Percentiles rank a stretch among this genome's conserved stretches.
phyloP scores from a whole-genome alignment of 1,284 basidiomycete genomes.

The Ustilago tritici region DNA sequence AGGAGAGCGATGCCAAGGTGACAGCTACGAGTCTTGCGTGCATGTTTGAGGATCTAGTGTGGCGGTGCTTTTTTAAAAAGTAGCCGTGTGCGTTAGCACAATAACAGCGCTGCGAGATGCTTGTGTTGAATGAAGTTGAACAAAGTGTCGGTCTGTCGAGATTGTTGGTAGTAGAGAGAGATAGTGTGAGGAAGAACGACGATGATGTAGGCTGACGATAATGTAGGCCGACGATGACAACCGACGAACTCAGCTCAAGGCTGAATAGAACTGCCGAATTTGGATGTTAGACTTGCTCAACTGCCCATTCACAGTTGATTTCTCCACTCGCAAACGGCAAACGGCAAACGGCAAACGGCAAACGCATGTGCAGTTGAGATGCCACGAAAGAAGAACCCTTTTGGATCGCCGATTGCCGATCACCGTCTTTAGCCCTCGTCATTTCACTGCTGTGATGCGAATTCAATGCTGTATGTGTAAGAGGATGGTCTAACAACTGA shows the following conservation, averaged over 20 bases:
- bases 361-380: constrained; percentile 35
- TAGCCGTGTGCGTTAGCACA: neutral
- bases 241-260: neutral
- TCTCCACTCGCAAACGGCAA: neutral
- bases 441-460: constrained; percentile 14
- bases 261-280: constrained; percentile 20
- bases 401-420: constrained; percentile 6
- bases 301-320: neutral
- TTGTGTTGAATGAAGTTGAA: no score
- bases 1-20: constrained; percentile 33
- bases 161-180: neutral
- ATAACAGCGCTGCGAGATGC: neutral
- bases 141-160: neutral
- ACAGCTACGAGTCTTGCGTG: constrained; percentile 29
- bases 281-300: constrained; percentile 27
- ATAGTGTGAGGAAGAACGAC: neutral
- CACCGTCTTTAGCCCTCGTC: constrained; percentile 17
- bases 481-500: neutral
- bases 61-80: neutral
- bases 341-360: constrained; percentile 5
- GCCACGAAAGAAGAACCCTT: neutral
- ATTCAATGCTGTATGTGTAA: neutral
- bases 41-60: constrained; percentile 11
- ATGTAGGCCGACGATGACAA: neutral
- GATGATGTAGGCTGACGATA: neutral